These are phyloP conservation scores for Helicocarpus griseus DNA, from an alignment of 2,329 filamentous ascomycete species.

Conservation along the genomic window DNA sequence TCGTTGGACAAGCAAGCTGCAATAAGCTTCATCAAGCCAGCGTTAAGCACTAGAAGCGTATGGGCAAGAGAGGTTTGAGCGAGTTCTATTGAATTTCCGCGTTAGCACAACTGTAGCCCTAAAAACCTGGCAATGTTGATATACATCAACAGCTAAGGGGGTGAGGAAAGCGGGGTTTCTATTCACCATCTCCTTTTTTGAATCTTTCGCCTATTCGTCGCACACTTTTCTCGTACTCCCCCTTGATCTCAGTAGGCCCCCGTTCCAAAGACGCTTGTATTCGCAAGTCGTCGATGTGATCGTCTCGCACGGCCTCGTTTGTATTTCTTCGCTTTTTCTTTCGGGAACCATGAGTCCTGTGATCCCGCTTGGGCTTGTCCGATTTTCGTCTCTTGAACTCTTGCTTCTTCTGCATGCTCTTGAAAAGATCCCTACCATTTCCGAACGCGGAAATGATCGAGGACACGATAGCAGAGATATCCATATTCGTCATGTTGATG, in stretches of 20 bases:
- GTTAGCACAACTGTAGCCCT: neutral
- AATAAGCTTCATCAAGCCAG: constrained; percentile 5
- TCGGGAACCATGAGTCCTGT: neutral
- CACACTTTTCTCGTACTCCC: constrained; percentile 1
- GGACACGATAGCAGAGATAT: neutral
- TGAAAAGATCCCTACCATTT: constrained; percentile 3
- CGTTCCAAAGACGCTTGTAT: neutral
- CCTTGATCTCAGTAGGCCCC: constrained; percentile 1
- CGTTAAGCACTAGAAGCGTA: constrained; percentile 1
- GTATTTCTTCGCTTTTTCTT: constrained; percentile 3
- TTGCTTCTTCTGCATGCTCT: neutral
- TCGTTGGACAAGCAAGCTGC: neutral
- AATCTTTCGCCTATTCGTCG: neutral
- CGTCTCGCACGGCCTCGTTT: neutral
- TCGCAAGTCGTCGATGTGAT: neutral
- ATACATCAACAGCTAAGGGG: neutral
- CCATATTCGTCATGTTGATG: constrained; percentile 1
- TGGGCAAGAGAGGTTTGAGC: constrained; percentile 3
- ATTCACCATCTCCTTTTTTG: constrained; percentile 4
- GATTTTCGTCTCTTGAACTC: neutral
- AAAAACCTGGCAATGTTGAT: too few species aligned
- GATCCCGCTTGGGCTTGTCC: neutral
- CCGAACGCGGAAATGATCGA: constrained; percentile 2
- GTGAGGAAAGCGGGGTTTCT: neutral
- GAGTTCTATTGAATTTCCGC: neutral